Conservation (phyloP, 805 yeast genomes). For the Candida saitoana region DNA sequence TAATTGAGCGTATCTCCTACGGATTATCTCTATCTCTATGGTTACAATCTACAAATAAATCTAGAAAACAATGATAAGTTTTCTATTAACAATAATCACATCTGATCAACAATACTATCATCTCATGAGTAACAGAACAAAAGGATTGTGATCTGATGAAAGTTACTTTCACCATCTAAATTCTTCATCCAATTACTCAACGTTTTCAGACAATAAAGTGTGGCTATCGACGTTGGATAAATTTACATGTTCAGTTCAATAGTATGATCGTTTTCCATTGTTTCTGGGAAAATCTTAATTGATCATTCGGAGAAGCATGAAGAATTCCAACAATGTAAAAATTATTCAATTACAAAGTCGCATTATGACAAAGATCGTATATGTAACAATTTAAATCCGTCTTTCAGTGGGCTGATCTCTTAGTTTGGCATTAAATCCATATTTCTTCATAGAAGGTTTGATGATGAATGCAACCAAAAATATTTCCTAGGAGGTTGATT, state of each 20-base stretch:
- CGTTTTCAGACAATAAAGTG: too few species aligned
- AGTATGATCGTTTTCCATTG: neutral
- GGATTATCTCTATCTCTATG: neutral
- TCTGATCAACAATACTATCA: conserved; percentile 1
- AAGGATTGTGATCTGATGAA: conserved; percentile 3
- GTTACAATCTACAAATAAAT: neutral
- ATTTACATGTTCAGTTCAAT: neutral
- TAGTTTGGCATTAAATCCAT: neutral
- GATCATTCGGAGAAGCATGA: neutral
- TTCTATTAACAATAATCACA: neutral
- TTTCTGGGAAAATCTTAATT: neutral
- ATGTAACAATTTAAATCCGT: neutral
- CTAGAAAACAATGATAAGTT: neutral
- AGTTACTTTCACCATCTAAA: too few species aligned
- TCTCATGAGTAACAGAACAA: conserved; percentile 9
- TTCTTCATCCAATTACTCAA: too few species aligned
- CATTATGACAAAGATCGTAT: neutral
- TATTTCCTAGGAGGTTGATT: neutral
- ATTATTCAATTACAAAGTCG: neutral
- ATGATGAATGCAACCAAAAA: too few species aligned
- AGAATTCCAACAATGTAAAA: neutral
- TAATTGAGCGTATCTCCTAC: neutral
- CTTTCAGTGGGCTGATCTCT: neutral
- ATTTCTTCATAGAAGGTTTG: too few species aligned
- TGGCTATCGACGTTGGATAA: too few species aligned